Evolutionary conservation across 441 rosid genomes (phyloP).

Genomic region (Jatropha multifida): DNA sequence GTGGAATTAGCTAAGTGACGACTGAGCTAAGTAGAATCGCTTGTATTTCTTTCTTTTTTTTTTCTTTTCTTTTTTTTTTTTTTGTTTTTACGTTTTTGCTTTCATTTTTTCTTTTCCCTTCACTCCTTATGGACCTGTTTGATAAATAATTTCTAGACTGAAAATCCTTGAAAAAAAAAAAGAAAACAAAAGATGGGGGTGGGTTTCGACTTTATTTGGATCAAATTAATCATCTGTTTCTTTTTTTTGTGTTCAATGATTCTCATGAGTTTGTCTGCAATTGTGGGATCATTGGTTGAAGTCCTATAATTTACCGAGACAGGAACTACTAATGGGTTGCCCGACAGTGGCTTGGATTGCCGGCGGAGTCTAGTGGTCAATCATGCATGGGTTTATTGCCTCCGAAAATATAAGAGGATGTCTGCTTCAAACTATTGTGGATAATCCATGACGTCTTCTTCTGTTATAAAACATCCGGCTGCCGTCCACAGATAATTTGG

Average conservation of each 20-base stretch:
- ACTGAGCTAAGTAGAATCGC: conserved; percentile 29
- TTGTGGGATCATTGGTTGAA: not conserved
- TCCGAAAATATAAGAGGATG: not conserved
- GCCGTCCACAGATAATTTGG: conserved; percentile 13
- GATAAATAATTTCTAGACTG: conserved; percentile 65
- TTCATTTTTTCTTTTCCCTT: conserved; percentile 6
- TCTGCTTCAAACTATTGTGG: not conserved
- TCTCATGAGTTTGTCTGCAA: not conserved
- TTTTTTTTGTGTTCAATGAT: not conserved
- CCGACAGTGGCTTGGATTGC: no score
- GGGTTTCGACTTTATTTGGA: conserved; percentile 13
- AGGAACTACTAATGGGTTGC: no score
- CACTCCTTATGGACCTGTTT: conserved; percentile 34
- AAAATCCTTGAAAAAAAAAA: not conserved
- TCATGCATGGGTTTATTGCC: not conserved
- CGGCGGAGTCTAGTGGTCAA: not conserved
- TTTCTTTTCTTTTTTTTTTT: conserved; percentile 8
- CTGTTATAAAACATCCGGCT: conserved; percentile 10
- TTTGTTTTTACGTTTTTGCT: conserved; percentile 3
- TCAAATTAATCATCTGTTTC: conserved; percentile 8
- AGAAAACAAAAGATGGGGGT: conserved; percentile 14
- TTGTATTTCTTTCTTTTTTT: conserved; percentile 25
- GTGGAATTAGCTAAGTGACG: conserved; percentile 33
- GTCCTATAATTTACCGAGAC: not conserved
- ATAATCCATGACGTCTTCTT: not conserved